A percentile compares a stretch with the other conserved stretches of the same genome.
Conservation (phyloP, 805 yeast genomes). For the Metschnikowia arizonensis region DNA sequence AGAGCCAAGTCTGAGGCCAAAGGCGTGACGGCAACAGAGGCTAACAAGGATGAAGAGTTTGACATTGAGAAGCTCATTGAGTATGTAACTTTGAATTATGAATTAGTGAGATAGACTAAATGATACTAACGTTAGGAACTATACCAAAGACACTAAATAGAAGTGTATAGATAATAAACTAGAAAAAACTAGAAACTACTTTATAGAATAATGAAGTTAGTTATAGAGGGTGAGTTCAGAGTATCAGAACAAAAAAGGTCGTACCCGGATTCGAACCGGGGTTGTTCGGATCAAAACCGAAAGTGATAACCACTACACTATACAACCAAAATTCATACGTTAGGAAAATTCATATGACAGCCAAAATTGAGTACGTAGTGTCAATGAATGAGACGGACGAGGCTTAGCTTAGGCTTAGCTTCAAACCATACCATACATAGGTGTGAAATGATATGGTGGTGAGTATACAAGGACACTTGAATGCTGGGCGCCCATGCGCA, state of each 20-base stretch:
- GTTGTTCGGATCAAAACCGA: conserved; percentile 79
- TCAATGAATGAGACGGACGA: no score
- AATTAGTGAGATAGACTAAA: not conserved
- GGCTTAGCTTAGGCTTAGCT: no score
- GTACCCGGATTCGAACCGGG: conserved; percentile 86
- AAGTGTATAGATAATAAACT: not conserved
- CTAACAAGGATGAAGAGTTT: conserved; percentile 37
- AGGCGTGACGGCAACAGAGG: conserved; percentile 20
- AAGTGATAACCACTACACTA: conserved; percentile 81
- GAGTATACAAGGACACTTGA: no score
- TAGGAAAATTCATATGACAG: no score
- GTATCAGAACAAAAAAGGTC: conserved; percentile 50
- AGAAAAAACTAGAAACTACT: not conserved
- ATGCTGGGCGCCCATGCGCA: no score
- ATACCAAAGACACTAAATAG: conserved; percentile 38
- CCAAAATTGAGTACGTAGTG: no score
- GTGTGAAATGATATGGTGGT: no score
- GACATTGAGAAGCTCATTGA: conserved; percentile 41
- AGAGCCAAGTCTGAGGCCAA: conserved; percentile 24
- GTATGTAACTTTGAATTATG: conserved; percentile 30
- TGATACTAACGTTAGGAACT: conserved; percentile 28
- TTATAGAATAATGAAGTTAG: not conserved
- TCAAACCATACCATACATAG: no score
- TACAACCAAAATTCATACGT: no score
- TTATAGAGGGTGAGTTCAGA: no score